phyloP scores from a whole-genome alignment of 2,329 filamentous ascomycete species.

The Aspergillus terreus region DNA sequence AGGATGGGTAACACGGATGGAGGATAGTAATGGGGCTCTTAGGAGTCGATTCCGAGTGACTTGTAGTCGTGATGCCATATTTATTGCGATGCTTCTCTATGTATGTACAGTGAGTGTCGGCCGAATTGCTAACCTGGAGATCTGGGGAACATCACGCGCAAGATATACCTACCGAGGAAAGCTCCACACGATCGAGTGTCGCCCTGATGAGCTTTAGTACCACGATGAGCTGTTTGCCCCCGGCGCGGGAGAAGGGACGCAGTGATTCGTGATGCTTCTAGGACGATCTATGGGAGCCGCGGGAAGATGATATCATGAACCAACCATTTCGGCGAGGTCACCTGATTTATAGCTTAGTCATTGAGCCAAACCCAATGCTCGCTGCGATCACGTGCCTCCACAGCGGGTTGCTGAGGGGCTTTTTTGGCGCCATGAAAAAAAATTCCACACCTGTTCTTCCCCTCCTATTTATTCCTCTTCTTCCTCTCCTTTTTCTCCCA shows the following conservation, averaged over 20 bases:
- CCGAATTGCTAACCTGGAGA: background rate
- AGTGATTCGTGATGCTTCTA: slow-evolving; percentile 18
- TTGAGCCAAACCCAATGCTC: slow-evolving; percentile 20
- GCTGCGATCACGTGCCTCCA: slow-evolving; percentile 29
- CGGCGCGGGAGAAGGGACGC: background rate
- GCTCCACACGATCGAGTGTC: background rate
- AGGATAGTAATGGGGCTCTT: slow-evolving; percentile 22
- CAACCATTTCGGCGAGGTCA: background rate
- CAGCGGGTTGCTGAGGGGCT: slow-evolving; percentile 17
- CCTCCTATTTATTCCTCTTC: slow-evolving; percentile 21
- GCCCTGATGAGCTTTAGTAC: background rate
- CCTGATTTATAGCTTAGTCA: background rate
- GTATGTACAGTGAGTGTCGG: background rate
- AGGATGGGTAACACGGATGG: slow-evolving; percentile 17
- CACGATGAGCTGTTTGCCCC: background rate
- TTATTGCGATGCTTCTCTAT: slow-evolving; percentile 6
- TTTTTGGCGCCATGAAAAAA: slow-evolving; percentile 17
- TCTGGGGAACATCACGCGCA: background rate
- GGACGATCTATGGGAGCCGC: background rate
- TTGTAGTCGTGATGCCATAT: slow-evolving; percentile 33
- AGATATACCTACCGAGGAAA: background rate
- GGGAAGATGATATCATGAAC: background rate
- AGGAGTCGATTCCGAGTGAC: slow-evolving; percentile 28
- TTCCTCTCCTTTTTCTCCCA: slow-evolving; percentile 17
- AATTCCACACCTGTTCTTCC: slow-evolving; percentile 25